These are phyloP conservation scores for Fremontodendron californicum DNA, from an alignment of 345 rosid genomes.

Conservation along the genomic window DNA sequence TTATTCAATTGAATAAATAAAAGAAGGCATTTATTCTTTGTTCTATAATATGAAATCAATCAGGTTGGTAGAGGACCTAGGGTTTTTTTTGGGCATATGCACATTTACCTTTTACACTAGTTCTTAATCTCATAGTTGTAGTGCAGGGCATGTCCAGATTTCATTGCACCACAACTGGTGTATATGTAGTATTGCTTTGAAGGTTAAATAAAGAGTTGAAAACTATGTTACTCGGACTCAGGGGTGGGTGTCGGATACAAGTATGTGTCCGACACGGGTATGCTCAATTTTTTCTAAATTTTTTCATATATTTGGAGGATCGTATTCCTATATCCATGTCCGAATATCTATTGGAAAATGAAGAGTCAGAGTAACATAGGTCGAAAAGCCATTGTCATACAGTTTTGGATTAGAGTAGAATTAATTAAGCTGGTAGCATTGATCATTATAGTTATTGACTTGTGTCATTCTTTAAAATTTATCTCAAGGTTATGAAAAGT, in stretches of 20 bases:
- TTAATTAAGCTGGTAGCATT: background rate
- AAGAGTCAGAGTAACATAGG: no score
- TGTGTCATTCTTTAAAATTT: background rate
- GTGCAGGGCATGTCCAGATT: background rate
- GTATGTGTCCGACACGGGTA: no score
- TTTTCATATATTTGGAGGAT: no score
- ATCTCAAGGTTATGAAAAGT: background rate
- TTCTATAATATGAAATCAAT: background rate
- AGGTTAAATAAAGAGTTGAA: background rate
- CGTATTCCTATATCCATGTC: no score
- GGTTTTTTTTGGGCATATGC: background rate
- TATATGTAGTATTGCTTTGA: background rate
- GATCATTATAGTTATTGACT: background rate
- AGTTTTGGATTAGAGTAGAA: background rate
- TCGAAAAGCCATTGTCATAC: background rate
- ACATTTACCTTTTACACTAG: background rate
- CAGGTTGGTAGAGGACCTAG: background rate
- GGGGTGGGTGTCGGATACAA: no score
- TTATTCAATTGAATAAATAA: background rate
- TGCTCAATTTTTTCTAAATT: no score
- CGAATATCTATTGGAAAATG: no score
- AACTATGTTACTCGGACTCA: no score
- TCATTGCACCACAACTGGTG: background rate
- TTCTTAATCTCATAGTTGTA: background rate
- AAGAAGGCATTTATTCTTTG: background rate